Evolutionary conservation across 495 filamentous ascomycete species (phyloP), one percentile per base, ranked within the genome.

Genomic region (Massariosphaeria phaeospora): DNA sequence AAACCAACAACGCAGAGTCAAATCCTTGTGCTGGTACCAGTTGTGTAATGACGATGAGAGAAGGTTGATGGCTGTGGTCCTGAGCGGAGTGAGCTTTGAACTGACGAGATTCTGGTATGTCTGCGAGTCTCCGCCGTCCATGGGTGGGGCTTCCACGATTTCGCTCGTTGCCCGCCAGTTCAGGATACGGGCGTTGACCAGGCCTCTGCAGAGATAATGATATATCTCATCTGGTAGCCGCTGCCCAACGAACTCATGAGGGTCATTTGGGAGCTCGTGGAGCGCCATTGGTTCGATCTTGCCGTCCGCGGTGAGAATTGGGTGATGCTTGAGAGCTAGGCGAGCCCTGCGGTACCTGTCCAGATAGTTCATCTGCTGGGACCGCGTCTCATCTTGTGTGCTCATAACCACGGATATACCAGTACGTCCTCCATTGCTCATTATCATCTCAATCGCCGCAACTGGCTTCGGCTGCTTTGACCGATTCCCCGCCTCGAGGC

Each of bases 161-260:
- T 91, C 82, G 24, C 86, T 84, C 27, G 84, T 84, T 0, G 84
- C 84, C 44, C 94, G 76, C 77, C 82, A 90, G 63, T 86, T 88
- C 8, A 94, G 77, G 13, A 95, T 72, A 33, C 89, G 83, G 1
- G 89, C 76, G 6, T 88, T 82, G 52, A 95, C 78, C 13, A 96
- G 69, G 25, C 88, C 93, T 26, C 79, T 83, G 53, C 88, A 88
- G 27, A 97, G 77, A 62, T 99, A 97, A 67, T 87, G 86, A 67
- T 89, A 95, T 5, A 99, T 73, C 70, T 99, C 94, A 47, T 90
- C 82, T 1, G 94, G 90, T 13, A 99, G 76, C 27, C 89, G 87
- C 48, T 90, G 81, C 18, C 90, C 89, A 58, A 95, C 84, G 65
- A 96, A 86, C 60, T 91, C 84, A 69, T 93, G 87, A 56, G 89